Base-by-base conservation (phyloP, 495 filamentous ascomycete genomes). In the Penicillium argentinense region DNA sequence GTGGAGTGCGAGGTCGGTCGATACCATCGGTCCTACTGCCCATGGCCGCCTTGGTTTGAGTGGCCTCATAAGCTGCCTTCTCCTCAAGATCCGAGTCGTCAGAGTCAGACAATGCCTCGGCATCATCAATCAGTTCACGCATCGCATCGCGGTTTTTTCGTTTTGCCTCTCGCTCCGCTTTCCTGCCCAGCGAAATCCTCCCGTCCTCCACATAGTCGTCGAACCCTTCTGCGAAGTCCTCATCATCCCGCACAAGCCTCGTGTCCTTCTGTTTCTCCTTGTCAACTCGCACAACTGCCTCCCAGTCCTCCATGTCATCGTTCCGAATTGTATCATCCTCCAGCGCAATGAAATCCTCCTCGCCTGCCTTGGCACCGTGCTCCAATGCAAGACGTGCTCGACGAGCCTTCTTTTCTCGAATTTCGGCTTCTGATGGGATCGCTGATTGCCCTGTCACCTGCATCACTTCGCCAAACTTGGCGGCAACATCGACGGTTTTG, bases 191-290 rank as follows among this genome's bases (percentile, higher is more conserved):
- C 2, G 88, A 77, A 9, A 96, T 80, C 22, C 79, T 79, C 12
- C 86, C 90, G 60, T 96, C 92, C 14, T 91, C 86, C 12, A 92
- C 85, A 53, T 87, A 96, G 47, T 96, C 89, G 42, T 95, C 91
- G 61, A 95, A 96, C 3, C 91, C 91, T 69, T 98, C 93, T 23
- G 84, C 85, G n/a, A 97, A 80, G 59, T 96, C 89, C 59, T 97
- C 93, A 58, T 97, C 92, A 41, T 96, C 91, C 19, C 77, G 76
- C 3, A 89, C 77, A 7, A 97, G 77, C n/a, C 93, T 76, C 7
- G 85, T 87, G 42, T 91, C 83, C 28, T 42, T 45, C 3, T 69
- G 59, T 16, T 47, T 28, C 19, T 51, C 38, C 77, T 82, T 58
- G 62, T 71, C 62, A 51, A 68, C 49, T 34, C 46, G 43, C 1